These are phyloP conservation scores for Trichosporon sp. DNA, from an alignment of 1,284 basidiomycete species.

Conservation along the genomic window DNA sequence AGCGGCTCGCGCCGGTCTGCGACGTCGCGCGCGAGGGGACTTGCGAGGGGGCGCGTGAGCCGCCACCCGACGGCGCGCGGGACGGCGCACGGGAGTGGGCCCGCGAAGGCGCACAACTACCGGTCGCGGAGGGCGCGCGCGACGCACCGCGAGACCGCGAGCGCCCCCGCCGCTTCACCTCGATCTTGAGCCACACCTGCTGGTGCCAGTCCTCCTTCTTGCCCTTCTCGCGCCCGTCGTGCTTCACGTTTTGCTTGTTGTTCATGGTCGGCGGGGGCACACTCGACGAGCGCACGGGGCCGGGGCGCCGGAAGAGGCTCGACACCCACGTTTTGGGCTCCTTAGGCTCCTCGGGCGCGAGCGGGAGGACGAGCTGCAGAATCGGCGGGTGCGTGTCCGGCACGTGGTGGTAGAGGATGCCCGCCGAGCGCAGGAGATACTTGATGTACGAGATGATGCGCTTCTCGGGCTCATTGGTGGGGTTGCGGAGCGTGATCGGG, in stretches of 20 bases:
- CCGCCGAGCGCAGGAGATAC: conserved; percentile 54
- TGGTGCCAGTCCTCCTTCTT: conserved; percentile 19
- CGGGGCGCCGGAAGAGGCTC: conserved; percentile 15
- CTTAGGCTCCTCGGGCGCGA: conserved; percentile 11
- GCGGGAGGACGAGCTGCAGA: conserved; percentile 36
- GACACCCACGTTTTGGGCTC: conserved; percentile 18
- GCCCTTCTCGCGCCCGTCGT: background rate
- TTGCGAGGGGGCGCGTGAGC: background rate
- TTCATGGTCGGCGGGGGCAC: conserved; percentile 18
- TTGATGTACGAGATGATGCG: conserved; percentile 50
- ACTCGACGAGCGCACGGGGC: conserved; percentile 23
- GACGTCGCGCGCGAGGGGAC: conserved; percentile 6
- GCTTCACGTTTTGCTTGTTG: conserved; percentile 6
- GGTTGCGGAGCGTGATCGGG: conserved; percentile 44
- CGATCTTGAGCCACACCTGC: conserved; percentile 21
- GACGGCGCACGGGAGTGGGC: conserved; percentile 6
- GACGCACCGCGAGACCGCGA: conserved; percentile 2
- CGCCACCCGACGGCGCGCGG: conserved; percentile 15
- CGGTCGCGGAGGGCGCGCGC: conserved; percentile 14
- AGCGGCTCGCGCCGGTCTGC: background rate
- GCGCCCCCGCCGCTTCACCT: conserved; percentile 12
- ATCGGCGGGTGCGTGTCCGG: conserved; percentile 21
- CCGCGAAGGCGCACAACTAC: background rate
- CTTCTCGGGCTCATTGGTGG: conserved; percentile 39
- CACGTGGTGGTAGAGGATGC: conserved; percentile 54